Conservation (phyloP, 768 basidiomycete genomes). For the Tylopilus felleus region DNA sequence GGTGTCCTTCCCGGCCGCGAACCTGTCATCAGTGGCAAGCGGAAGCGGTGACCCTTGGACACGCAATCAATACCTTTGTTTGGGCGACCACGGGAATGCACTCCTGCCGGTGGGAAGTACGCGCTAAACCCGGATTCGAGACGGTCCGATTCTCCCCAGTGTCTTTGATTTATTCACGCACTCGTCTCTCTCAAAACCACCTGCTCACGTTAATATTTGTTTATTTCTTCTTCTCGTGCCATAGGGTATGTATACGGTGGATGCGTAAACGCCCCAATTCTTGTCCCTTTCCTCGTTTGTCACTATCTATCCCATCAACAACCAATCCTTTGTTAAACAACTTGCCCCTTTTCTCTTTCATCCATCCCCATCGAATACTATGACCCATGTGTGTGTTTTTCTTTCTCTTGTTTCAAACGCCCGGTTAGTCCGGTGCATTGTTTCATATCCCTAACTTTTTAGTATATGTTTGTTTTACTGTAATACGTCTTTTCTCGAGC, state of each 20-base stretch:
- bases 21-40: constrained; percentile 21
- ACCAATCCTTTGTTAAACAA: not conserved
- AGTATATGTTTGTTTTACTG: not conserved
- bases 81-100: not conserved
- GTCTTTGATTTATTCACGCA: not conserved
- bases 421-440: not conserved
- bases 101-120: not conserved
- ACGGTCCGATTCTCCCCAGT: not conserved
- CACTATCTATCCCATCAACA: constrained; percentile 6
- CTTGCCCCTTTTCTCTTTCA: not conserved
- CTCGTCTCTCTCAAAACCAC: too few relatives aligned
- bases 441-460: not conserved
- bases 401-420: not conserved
- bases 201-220: not conserved
- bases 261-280: not conserved
- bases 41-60: constrained; percentile 18
- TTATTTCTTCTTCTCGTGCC: not conserved
- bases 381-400: not conserved
- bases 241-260: constrained; percentile 10
- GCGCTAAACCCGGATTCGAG: not conserved
- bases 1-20: not conserved
- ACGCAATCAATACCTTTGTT: not conserved
- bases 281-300: not conserved
- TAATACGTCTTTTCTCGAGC: not conserved
- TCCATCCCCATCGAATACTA: not conserved